A percentile compares a stretch with the other conserved stretches of the same genome.
Evolutionary conservation across 2,329 filamentous ascomycete species (phyloP).

Genomic region (Lachnellula hyalina): DNA sequence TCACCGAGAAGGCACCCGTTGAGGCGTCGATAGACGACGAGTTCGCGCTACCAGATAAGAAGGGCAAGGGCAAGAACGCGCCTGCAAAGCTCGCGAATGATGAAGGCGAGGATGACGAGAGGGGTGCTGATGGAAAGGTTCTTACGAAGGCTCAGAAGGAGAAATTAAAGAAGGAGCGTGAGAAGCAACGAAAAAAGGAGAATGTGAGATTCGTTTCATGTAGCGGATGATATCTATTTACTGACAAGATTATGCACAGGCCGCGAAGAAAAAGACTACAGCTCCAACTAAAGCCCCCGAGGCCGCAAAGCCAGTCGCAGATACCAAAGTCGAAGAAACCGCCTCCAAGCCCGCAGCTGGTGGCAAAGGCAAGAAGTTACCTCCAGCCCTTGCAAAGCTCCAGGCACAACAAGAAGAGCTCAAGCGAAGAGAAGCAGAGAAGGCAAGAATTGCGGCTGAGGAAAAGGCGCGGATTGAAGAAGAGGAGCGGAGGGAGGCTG

Average conservation of each 20-base stretch:
- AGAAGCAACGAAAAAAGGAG: slow-evolving; percentile 98
- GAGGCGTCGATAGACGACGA: slow-evolving; percentile 84
- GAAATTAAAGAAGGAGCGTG: slow-evolving; percentile 93
- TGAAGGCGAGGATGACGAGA: slow-evolving; percentile 43
- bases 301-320: slow-evolving; percentile 45
- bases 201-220: slow-evolving; percentile 53
- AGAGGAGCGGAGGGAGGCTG: slow-evolving; percentile 56
- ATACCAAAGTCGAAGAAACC: slow-evolving; percentile 43
- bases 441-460: slow-evolving; percentile 51
- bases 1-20: slow-evolving; percentile 65
- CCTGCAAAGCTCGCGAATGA: slow-evolving; percentile 40
- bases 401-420: slow-evolving; percentile 81
- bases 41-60: slow-evolving; percentile 71
- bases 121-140: slow-evolving; percentile 58
- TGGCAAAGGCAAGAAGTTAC: slow-evolving; percentile 87
- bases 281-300: slow-evolving; percentile 52
- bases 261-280: slow-evolving; percentile 74
- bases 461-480: slow-evolving; percentile 62
- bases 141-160: slow-evolving; percentile 99
- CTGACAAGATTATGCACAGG: slow-evolving; percentile 40
- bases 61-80: slow-evolving; percentile 61
- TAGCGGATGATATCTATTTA: neutral
- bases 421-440: slow-evolving; percentile 60
- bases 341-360: slow-evolving; percentile 40
- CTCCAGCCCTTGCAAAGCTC: slow-evolving; percentile 63